Conservation (phyloP, 169 alveolate species). For the Plasmodium blacklocki region DNA sequence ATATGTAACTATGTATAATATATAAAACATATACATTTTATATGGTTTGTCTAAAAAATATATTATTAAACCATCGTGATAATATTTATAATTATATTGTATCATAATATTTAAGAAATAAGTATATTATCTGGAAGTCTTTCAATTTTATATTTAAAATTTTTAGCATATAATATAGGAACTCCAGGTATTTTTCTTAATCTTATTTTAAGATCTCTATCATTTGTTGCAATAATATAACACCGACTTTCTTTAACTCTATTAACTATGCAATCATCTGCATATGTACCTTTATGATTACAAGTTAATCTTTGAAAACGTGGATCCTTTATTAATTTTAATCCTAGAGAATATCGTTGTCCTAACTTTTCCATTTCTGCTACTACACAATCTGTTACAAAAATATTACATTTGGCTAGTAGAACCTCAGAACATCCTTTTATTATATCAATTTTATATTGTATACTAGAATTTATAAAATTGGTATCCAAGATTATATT, state of each 20-base stretch:
- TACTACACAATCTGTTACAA: conserved; percentile 98
- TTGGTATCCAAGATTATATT: conserved; percentile 98
- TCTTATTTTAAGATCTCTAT: conserved; percentile 97
- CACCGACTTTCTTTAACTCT: conserved; percentile 96
- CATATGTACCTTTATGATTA: conserved; percentile 98
- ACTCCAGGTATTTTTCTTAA: conserved; percentile 98
- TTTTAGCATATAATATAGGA: conserved; percentile 97
- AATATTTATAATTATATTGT: too few species aligned
- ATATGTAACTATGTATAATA: too few species aligned
- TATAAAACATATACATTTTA: too few species aligned
- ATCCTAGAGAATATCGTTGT: conserved; percentile 96
- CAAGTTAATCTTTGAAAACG: conserved; percentile 96
- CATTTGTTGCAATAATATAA: conserved; percentile 98
- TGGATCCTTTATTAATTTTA: conserved; percentile 97
- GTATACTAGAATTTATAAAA: conserved; percentile 98
- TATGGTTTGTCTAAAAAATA: too few species aligned
- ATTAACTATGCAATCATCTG: conserved; percentile 99
- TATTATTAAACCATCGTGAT: too few species aligned
- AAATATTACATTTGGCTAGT: conserved; percentile 97
- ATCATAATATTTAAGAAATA: conserved; percentile 34
- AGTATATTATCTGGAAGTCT: conserved; percentile 95
- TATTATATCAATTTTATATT: conserved; percentile 96
- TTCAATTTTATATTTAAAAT: conserved; percentile 96
- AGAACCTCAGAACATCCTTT: conserved; percentile 97
- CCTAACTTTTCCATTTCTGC: conserved; percentile 99